Evolutionary conservation across 139 green algal genomes (phyloP), one percentile per base, ranked within the genome.

Genomic region (Monoraphidium neglectum): DNA sequence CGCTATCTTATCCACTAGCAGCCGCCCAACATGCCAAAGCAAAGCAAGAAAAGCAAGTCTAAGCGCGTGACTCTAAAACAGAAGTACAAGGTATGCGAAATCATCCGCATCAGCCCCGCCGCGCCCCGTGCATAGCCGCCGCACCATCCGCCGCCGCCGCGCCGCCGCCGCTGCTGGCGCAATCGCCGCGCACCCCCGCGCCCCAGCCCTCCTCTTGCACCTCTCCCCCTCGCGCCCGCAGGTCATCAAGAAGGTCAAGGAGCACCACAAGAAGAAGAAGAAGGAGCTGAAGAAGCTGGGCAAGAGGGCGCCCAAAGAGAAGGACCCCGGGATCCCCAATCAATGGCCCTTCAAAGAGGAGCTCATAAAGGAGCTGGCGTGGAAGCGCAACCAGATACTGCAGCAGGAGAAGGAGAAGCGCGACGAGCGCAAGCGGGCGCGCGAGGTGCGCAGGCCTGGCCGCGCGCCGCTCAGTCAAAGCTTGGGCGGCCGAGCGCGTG

Each of bases 331-430:
- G 13, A 93, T 99, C 35, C 96, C 96, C 16, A 84, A 78, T 2
- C 73, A 91, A 35, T 99, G 92, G 91, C 96, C 96, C 1, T 99
- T 97, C 87, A 97, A 94, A 54, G 93, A 97, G 71, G 89, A 99
- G 73, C 85, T 99, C 2, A 76, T 99, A 0, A 92, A 94, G 62
- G 90, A 98, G 77, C 84, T 99, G 56, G 89, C 93, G 16, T 91
- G 90, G 62, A 85, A 97, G 76, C 79, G 88, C 51, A 79, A 93
- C 61, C 79, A 90, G 12, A 89, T 89, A 2, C 72, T 91, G 8
- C 81, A 85, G 16, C 74, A 87, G 18, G 87, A 94, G 76, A 84
- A 89, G 57, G 51, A 53, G 4, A 92, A 91, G 72, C 97, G 93
- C 68, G 86, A 92, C 33, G 81, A 87, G 76, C 78, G 77, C 24